Base-by-base conservation (phyloP, 176 grass and related monocot species). In the Carex myosuroides region DNA sequence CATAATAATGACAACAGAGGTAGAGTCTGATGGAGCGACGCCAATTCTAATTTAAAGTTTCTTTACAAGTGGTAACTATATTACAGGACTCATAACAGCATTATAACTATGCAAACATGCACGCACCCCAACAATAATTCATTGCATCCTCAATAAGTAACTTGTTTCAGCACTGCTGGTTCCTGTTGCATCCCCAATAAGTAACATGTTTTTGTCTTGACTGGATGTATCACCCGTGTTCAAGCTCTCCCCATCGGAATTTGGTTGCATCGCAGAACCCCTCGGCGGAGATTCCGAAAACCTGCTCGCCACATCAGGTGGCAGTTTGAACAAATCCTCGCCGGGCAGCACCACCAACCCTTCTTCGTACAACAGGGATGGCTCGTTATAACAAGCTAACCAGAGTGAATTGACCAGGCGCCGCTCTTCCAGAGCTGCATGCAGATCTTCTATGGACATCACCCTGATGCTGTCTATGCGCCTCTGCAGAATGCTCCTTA, bases 371-470 rank as follows among this genome's bases (percentile, higher is more conserved):
- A 97, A 92, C 1, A 61, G 76, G 6, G 94, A 97, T 18, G 92
- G 94, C 48, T 97, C 90, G n/a, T 91, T 64, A 76, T 97, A 97
- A 72, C 92, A 97, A 33, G 87, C 13, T 20, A 75, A 76, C 90
- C 94, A 94, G 39, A 97, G 26, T 3, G 90, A 94, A 60, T 94
- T 79, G 5, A 97, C 85, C n/a, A 97, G 92, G 35, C 88, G 89
- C 56, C 94, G 87, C 87, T 97, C 94, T 81, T 97, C 94, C 66
- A 85, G 77, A 63, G 87, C 92, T n/a, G 94, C 92, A 62, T 84
- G 84, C 11, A 94, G 84, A 32, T 97, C 94, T 46, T 94, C 92
- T n/a, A 81, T 66, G 60, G 90, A 68, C 94, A 97, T 97, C 13
- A 22, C 60, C 57, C 81, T 90, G 82, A 94, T 90, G 26, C 85